Percentiles rank a stretch among this genome's conserved stretches.
phyloP scores from a whole-genome alignment of 2,329 filamentous ascomycete species.

The Cordyceps javanica region DNA sequence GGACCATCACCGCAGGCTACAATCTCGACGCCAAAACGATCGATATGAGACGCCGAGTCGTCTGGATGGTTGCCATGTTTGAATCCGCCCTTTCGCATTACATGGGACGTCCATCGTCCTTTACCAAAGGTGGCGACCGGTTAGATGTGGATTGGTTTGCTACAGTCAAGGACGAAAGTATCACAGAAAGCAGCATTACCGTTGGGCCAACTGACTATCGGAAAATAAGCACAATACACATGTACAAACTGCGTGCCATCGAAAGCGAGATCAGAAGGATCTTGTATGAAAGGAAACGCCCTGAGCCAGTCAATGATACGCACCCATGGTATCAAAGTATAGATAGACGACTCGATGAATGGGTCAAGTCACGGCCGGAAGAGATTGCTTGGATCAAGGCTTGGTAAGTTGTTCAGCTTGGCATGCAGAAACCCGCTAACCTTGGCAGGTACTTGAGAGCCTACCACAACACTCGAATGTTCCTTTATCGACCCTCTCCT shows the following conservation, averaged over 20 bases:
- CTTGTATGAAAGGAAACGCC: slow-evolving; percentile 77
- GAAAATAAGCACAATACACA: slow-evolving; percentile 87
- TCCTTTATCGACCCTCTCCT: slow-evolving; percentile 83
- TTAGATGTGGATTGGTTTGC: slow-evolving; percentile 84
- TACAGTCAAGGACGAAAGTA: slow-evolving; percentile 73
- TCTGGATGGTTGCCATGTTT: slow-evolving; percentile 84
- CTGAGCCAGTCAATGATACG: slow-evolving; percentile 68
- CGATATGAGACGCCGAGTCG: slow-evolving; percentile 82
- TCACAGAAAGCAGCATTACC: slow-evolving; percentile 69
- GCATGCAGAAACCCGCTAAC: slow-evolving; percentile 4
- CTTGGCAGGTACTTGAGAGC: slow-evolving; percentile 54
- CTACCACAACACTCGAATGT: slow-evolving; percentile 83
- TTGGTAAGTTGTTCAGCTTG: slow-evolving; percentile 55
- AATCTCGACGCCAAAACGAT: slow-evolving; percentile 66
- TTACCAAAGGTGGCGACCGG: slow-evolving; percentile 74
- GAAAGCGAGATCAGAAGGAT: slow-evolving; percentile 83
- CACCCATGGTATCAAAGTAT: slow-evolving; percentile 86
- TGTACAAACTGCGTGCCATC: slow-evolving; percentile 82
- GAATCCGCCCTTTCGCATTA: slow-evolving; percentile 83
- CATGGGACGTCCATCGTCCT: slow-evolving; percentile 79
- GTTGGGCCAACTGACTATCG: slow-evolving; percentile 68
- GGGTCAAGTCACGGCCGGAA: slow-evolving; percentile 69
- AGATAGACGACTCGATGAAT: slow-evolving; percentile 69
- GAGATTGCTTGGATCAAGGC: slow-evolving; percentile 66
- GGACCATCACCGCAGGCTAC: slow-evolving; percentile 66